These are phyloP conservation scores for Crithidia expoeki DNA, from an alignment of 208 protist species.

Conservation along the genomic window DNA sequence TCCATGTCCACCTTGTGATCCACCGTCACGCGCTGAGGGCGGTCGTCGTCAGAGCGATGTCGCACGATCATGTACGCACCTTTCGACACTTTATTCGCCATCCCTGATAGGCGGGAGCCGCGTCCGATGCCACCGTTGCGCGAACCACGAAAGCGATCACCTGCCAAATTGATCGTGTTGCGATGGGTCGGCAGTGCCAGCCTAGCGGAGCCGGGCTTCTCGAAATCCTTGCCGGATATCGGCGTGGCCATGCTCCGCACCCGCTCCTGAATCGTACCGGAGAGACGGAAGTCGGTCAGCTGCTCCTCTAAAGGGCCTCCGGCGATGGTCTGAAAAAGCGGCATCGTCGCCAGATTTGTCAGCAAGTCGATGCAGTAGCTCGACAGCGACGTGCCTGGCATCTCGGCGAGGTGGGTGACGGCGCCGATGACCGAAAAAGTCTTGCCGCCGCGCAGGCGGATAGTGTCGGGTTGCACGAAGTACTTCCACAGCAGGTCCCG, in stretches of 20 bases:
- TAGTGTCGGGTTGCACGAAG: conserved; percentile 28
- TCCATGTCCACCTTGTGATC: conserved; percentile 32
- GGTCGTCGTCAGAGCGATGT: conserved; percentile 24
- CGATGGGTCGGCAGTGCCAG: conserved; percentile 37
- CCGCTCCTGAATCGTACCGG: conserved; percentile 34
- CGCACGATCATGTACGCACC: conserved; percentile 26
- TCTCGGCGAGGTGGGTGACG: conserved; percentile 31
- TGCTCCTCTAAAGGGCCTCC: conserved; percentile 34
- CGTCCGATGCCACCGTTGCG: conserved; percentile 4
- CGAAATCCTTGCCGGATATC: conserved; percentile 56
- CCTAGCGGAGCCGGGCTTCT: conserved; percentile 28
- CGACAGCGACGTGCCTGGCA: conserved; percentile 37
- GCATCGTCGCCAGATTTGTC: conserved; percentile 31
- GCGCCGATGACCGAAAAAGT: conserved; percentile 27
- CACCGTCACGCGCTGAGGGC: not conserved
- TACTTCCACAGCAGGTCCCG: conserved; percentile 49
- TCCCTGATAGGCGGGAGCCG: not conserved
- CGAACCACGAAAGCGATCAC: conserved; percentile 24
- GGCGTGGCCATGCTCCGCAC: conserved; percentile 45
- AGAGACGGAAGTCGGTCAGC: conserved; percentile 34
- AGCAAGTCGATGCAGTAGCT: conserved; percentile 50
- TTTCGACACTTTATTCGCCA: conserved; percentile 13
- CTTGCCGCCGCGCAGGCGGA: conserved; percentile 5
- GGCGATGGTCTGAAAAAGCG: conserved; percentile 38
- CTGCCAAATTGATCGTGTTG: conserved; percentile 51